Percentiles rank a stretch among this genome's conserved stretches.
These are phyloP conservation scores for Cajanus cajan DNA, from an alignment of 306 rosid species.

Conservation along the genomic window DNA sequence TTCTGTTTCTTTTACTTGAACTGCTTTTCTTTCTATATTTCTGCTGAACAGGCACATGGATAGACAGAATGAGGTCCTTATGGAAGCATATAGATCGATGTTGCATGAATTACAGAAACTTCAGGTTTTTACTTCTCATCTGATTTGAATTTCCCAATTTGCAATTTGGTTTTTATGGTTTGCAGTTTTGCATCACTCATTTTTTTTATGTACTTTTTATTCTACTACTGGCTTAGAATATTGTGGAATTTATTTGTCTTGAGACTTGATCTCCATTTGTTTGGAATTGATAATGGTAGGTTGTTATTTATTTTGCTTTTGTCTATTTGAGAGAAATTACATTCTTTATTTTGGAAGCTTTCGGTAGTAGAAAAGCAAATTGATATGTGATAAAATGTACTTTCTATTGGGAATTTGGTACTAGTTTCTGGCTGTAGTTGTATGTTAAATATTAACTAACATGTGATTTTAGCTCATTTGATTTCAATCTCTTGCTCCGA, in stretches of 20 bases:
- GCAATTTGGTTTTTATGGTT: not conserved
- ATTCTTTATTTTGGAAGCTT: not conserved
- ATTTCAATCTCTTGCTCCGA: not conserved
- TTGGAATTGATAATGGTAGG: not conserved
- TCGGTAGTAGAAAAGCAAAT: not conserved
- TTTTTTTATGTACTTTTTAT: not conserved
- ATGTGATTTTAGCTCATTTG: not conserved
- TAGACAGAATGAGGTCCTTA: constrained; percentile 10
- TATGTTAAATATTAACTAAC: not conserved
- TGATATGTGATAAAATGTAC: not conserved
- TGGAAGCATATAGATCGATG: constrained; percentile 31
- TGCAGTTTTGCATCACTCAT: not conserved
- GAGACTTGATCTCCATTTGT: not conserved
- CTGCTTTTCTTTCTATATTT: too few relatives aligned
- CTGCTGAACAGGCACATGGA: too few relatives aligned
- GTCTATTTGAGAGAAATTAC: not conserved
- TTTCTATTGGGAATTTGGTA: not conserved
- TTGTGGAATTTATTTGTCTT: not conserved
- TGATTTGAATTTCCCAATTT: not conserved
- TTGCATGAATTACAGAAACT: constrained; percentile 24
- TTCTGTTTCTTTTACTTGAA: not conserved
- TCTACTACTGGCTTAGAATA: not conserved
- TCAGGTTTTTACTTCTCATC: constrained; percentile 10
- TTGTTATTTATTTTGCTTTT: not conserved
- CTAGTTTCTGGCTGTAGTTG: not conserved